phyloP scores from a whole-genome alignment of 164 flowering plant species.

The Umbellularia californica region DNA sequence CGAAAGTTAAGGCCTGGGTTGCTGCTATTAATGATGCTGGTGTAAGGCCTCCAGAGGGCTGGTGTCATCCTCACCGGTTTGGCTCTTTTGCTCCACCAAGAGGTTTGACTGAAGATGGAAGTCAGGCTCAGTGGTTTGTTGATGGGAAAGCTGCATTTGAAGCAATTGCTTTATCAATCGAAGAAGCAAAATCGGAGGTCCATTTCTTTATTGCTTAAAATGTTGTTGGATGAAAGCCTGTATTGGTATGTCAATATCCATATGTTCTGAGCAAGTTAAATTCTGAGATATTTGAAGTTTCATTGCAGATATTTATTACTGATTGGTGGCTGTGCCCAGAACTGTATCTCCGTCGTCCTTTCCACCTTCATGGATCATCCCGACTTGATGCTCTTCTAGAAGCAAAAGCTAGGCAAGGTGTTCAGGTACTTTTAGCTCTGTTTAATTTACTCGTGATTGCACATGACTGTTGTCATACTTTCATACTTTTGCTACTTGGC shows the following conservation, averaged over 20 bases:
- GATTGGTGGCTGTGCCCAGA: conserved; percentile 99
- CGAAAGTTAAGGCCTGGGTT: conserved; percentile 88
- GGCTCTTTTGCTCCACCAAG: conserved; percentile 99
- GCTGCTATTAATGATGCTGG: conserved; percentile 97
- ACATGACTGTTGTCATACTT: neutral
- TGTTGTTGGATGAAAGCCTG: neutral
- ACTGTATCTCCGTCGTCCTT: conserved; percentile 89
- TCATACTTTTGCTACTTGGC: neutral
- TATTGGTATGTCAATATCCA: neutral
- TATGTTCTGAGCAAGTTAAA: neutral
- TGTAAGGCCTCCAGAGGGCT: conserved; percentile 92
- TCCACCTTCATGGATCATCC: conserved; percentile 57
- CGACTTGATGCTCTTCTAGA: conserved; percentile 86
- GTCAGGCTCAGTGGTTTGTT: conserved; percentile 95
- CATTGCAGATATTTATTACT: conserved; percentile 89
- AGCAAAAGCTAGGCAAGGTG: conserved; percentile 94
- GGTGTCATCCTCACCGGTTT: conserved; percentile 99
- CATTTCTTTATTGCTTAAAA: conserved; percentile 8
- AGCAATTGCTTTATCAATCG: conserved; percentile 86
- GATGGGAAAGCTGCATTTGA: conserved; percentile 97
- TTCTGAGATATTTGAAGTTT: conserved; percentile 17
- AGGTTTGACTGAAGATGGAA: conserved; percentile 92
- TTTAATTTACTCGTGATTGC: neutral
- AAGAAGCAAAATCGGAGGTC: conserved; percentile 97
- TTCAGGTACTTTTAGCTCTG: conserved; percentile 60